Conservation (phyloP, 2,329 filamentous ascomycete genomes). For the Colletotrichum zoysiae region DNA sequence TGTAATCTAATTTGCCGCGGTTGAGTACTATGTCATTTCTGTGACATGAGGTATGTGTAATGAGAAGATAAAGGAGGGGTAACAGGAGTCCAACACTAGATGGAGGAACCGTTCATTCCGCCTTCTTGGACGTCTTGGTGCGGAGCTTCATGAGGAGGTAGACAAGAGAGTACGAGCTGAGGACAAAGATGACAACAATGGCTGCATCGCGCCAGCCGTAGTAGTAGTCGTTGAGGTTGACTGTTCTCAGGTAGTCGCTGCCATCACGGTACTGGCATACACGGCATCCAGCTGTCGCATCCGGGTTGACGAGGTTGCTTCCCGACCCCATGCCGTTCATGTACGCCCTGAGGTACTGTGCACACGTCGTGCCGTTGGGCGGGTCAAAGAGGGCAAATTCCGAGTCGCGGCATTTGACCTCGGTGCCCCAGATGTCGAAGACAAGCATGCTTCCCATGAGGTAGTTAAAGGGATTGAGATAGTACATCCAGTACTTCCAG, state of each 20-base stretch:
- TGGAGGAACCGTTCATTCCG: conserved; percentile 48
- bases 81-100: too few species aligned
- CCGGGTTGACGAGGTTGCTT: conserved; percentile 70
- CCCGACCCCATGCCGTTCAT: conserved; percentile 59
- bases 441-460: conserved; percentile 68
- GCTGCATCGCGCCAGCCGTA: conserved; percentile 77
- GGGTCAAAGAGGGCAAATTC: conserved; percentile 68
- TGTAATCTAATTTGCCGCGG: conserved; percentile 2
- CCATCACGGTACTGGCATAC: conserved; percentile 73
- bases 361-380: conserved; percentile 66
- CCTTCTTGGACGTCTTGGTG: conserved; percentile 62
- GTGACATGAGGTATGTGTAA: background rate
- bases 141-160: conserved; percentile 62
- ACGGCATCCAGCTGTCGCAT: conserved; percentile 65
- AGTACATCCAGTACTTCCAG: conserved; percentile 70
- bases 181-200: conserved; percentile 68
- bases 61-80: background rate
- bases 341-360: conserved; percentile 67
- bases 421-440: conserved; percentile 62
- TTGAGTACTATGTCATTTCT: background rate
- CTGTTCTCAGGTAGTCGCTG: conserved; percentile 68
- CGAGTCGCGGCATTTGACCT: conserved; percentile 59
- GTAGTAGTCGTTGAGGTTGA: conserved; percentile 72
- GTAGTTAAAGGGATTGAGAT: conserved; percentile 70
- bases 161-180: conserved; percentile 65